A percentile compares a stretch with the other conserved stretches of the same genome.
Evolutionary conservation across 2,329 filamentous ascomycete species (phyloP).

Genomic region (Hymenoscyphus salicellus): DNA sequence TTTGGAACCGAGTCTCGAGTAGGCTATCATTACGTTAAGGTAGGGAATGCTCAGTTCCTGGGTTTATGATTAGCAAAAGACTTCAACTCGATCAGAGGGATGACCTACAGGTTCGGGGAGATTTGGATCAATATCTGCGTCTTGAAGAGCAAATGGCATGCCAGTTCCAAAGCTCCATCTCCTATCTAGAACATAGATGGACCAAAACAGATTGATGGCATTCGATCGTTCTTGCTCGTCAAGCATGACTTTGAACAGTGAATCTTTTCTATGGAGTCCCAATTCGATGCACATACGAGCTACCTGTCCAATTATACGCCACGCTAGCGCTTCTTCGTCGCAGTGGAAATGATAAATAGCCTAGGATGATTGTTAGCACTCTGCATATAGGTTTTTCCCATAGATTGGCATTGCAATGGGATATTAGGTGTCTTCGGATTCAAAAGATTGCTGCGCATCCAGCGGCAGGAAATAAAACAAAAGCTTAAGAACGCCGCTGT

Average conservation of each 20-base stretch:
- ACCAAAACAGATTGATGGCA: slow-evolving; percentile 77
- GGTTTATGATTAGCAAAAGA: slow-evolving; percentile 16
- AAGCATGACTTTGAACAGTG: slow-evolving; percentile 63
- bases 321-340: slow-evolving; percentile 81
- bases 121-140: slow-evolving; percentile 77
- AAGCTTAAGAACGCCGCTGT: no score
- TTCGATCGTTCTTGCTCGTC: slow-evolving; percentile 66
- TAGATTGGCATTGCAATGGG: neutral
- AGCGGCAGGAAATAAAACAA: no score
- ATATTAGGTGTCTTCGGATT: neutral
- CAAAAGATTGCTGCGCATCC: neutral
- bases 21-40: slow-evolving; percentile 78
- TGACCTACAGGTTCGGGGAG: slow-evolving; percentile 72
- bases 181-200: slow-evolving; percentile 78
- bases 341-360: slow-evolving; percentile 78
- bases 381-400: slow-evolving; percentile 29
- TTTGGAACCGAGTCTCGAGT: slow-evolving; percentile 77
- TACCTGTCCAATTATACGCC: slow-evolving; percentile 82
- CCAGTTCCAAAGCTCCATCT: slow-evolving; percentile 89
- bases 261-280: slow-evolving; percentile 77
- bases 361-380: slow-evolving; percentile 46
- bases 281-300: slow-evolving; percentile 76
- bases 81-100: neutral
- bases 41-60: slow-evolving; percentile 52
- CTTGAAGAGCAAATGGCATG: slow-evolving; percentile 79